phyloP scores from a whole-genome alignment of 306 rosid genomes.

The Cucumis melo region DNA sequence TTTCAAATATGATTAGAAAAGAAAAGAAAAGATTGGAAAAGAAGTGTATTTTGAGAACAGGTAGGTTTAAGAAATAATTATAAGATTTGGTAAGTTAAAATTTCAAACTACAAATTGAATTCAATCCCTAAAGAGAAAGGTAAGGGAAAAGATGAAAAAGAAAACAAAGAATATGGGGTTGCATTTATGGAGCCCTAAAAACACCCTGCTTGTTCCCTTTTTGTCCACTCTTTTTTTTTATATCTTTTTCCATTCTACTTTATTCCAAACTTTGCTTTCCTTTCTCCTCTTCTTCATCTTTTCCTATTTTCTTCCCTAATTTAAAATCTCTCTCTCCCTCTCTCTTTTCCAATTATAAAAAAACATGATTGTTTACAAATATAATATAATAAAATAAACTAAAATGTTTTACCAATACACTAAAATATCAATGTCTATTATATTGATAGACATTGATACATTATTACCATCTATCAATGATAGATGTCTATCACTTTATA shows the following conservation, averaged over 20 bases:
- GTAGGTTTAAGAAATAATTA: no score
- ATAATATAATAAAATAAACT: no score
- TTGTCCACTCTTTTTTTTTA: constrained; percentile 5
- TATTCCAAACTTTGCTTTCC: not conserved
- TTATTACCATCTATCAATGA: no score
- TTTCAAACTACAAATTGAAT: not conserved
- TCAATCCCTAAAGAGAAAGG: not conserved
- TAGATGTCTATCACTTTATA: no score
- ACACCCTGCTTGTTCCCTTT: constrained; percentile 3
- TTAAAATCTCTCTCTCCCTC: no score
- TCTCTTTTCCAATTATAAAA: no score
- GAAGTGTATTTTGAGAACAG: no score
- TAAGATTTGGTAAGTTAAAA: not conserved
- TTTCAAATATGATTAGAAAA: not conserved
- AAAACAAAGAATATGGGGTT: not conserved
- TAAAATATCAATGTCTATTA: no score
- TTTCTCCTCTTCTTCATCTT: not conserved
- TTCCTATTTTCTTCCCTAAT: not conserved
- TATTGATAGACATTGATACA: no score
- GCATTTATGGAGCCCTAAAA: not conserved
- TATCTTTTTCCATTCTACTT: not conserved
- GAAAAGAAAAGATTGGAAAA: not conserved
- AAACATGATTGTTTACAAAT: no score
- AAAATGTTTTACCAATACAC: no score
- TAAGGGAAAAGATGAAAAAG: not conserved